Percentiles rank a stretch among this genome's conserved stretches.
phyloP scores from a whole-genome alignment of 2,329 filamentous ascomycete genomes.

The Sordariomycetes sp. region DNA sequence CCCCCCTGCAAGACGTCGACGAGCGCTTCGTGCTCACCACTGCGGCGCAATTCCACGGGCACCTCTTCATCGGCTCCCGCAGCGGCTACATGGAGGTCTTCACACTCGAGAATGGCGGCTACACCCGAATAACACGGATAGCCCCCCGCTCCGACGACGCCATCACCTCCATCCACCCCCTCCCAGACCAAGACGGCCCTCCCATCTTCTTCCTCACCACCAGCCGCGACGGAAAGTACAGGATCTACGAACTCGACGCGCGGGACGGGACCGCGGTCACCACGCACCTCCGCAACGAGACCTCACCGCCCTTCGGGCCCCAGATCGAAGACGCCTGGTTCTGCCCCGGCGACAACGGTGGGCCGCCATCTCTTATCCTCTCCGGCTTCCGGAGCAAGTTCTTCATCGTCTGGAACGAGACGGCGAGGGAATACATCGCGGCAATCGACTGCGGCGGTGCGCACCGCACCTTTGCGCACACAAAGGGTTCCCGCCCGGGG shows the following conservation, averaged over 20 bases:
- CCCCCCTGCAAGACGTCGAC: slow-evolving; percentile 24
- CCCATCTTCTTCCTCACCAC: slow-evolving; percentile 49
- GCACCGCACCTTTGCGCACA: slow-evolving; percentile 60
- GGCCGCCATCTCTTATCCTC: slow-evolving; percentile 46
- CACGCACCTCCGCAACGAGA: slow-evolving; percentile 49
- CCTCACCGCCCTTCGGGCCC: slow-evolving; percentile 56
- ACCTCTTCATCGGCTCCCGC: slow-evolving; percentile 41
- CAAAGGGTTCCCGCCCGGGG: slow-evolving; percentile 9
- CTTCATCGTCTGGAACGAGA: slow-evolving; percentile 75
- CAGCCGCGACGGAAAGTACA: slow-evolving; percentile 64
- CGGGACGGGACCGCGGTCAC: slow-evolving; percentile 8
- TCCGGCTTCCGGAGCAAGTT: slow-evolving; percentile 70
- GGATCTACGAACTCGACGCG: slow-evolving; percentile 39
- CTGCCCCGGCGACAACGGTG: slow-evolving; percentile 12
- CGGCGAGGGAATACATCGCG: slow-evolving; percentile 53
- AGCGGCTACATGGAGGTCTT: slow-evolving; percentile 33
- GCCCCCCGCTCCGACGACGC: slow-evolving; percentile 31
- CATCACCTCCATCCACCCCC: slow-evolving; percentile 51
- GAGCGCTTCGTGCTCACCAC: slow-evolving; percentile 34
- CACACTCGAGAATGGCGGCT: slow-evolving; percentile 2
- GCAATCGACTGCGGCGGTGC: slow-evolving; percentile 72
- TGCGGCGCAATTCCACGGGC: slow-evolving; percentile 22
- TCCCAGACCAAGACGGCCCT: slow-evolving; percentile 16
- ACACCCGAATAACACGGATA: not conserved
- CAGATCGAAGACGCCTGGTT: slow-evolving; percentile 65